Conservation (phyloP, 345 rosid species). For the Turritis glabra region DNA sequence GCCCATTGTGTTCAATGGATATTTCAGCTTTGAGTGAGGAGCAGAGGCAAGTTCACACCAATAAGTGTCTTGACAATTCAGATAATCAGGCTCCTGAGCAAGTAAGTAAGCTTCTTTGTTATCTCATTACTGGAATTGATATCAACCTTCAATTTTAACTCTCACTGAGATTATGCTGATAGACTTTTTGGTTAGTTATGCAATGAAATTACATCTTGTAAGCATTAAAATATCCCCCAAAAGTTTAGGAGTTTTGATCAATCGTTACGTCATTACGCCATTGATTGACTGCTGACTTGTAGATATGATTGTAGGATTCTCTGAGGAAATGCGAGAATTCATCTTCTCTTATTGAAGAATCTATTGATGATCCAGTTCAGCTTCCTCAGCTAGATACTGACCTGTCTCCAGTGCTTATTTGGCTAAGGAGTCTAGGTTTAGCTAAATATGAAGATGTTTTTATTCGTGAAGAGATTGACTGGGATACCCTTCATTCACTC, state of each 20-base stretch:
- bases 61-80: conserved; percentile 70
- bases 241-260: not conserved
- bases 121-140: not conserved
- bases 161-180: too few species aligned
- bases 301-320: conserved; percentile 39
- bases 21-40: conserved; percentile 71
- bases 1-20: conserved; percentile 76
- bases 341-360: conserved; percentile 31
- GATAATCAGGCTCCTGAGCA: conserved; percentile 39
- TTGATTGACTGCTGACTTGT: conserved; percentile 15
- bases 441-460: conserved; percentile 69
- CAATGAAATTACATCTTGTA: not conserved
- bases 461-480: conserved; percentile 80
- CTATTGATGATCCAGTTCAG: conserved; percentile 40
- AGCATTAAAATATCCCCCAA: not conserved
- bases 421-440: conserved; percentile 64
- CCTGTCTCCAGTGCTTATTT: conserved; percentile 64
- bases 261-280: not conserved
- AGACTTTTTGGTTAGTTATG: not conserved
- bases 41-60: conserved; percentile 66
- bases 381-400: conserved; percentile 48
- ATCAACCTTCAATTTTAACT: not conserved
- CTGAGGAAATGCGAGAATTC: conserved; percentile 29
- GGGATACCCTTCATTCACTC: conserved; percentile 80
- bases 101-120: conserved; percentile 54